These are phyloP conservation scores for Solanum hybrid DNA, from an alignment of 305 asterid genomes.

Conservation along the genomic window DNA sequence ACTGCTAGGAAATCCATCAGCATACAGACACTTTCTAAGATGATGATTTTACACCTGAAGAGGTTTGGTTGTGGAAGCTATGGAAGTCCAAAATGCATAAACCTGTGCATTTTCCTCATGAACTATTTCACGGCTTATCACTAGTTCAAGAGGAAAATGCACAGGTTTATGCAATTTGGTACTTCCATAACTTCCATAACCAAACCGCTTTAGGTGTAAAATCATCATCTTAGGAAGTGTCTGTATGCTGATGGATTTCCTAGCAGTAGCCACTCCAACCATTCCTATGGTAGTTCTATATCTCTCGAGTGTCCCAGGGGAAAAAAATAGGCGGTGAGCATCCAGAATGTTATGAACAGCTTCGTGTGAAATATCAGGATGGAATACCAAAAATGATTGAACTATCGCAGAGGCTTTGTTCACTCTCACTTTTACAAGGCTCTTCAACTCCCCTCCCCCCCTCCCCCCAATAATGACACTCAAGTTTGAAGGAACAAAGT, in stretches of 20 bases:
- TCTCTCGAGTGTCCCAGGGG: not conserved
- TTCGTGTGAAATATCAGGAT: not conserved
- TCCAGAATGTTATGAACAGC: not conserved
- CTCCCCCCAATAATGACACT: not conserved
- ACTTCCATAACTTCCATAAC: not conserved
- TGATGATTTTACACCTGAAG: not conserved
- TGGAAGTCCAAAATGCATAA: not conserved
- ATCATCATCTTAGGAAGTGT: not conserved
- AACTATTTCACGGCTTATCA: not conserved
- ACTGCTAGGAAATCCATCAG: not conserved
- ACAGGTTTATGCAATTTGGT: not conserved
- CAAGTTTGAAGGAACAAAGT: not conserved
- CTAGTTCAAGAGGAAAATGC: too few species aligned
- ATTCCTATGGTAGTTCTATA: not conserved
- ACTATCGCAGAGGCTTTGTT: not conserved
- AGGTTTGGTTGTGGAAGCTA: not conserved
- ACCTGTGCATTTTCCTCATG: not conserved
- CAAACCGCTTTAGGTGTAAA: not conserved
- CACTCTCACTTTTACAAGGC: not conserved
- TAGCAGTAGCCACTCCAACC: not conserved
- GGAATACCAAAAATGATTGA: not conserved
- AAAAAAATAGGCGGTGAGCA: not conserved
- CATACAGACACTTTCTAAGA: not conserved
- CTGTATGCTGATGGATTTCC: not conserved
- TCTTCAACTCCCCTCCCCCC: not conserved